Evolutionary conservation across 768 basidiomycete genomes (phyloP).

Genomic region (Butyriboletus loyo): DNA sequence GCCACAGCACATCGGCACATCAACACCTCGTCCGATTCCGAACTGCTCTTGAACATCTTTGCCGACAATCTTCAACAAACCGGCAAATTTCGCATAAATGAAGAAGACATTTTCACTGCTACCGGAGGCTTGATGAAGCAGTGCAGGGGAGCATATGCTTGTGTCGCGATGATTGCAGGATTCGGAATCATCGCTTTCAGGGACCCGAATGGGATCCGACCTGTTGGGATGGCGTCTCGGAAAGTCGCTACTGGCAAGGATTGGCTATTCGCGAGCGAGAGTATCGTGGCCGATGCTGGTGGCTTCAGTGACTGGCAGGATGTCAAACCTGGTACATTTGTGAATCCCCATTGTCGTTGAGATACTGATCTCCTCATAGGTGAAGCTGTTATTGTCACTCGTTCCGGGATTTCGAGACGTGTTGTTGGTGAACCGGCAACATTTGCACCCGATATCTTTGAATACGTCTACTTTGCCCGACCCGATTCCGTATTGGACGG

Average conservation of each 20-base stretch:
- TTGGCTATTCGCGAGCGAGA: constrained; percentile 92
- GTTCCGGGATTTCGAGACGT: constrained; percentile 68
- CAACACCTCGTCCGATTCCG: constrained; percentile 98
- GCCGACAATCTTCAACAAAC: constrained; percentile 97
- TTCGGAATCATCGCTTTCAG: constrained; percentile 98
- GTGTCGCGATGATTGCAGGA: constrained; percentile 98
- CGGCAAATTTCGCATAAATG: constrained; percentile 98
- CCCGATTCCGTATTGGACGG: constrained; percentile 98
- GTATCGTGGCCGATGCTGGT: constrained; percentile 91
- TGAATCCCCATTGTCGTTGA: background rate
- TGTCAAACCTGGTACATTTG: constrained; percentile 74
- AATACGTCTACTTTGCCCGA: constrained; percentile 97
- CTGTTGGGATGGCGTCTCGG: constrained; percentile 81
- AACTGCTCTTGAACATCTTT: constrained; percentile 94
- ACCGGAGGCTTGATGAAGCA: constrained; percentile 86
- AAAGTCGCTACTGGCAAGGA: constrained; percentile 61
- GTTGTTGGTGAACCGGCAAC: constrained; percentile 65
- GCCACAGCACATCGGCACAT: constrained; percentile 96
- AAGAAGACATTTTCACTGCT: constrained; percentile 97
- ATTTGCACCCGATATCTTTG: constrained; percentile 98
- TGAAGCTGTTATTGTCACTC: constrained; percentile 95
- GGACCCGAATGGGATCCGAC: constrained; percentile 96
- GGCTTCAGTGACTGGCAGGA: constrained; percentile 94
- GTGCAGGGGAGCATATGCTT: constrained; percentile 92
- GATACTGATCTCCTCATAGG: constrained; percentile 43